Evolutionary conservation across 192 early-diverging fungal genomes (phyloP), one percentile per base, ranked within the genome.

Genomic region (Coemansia asiatica): DNA sequence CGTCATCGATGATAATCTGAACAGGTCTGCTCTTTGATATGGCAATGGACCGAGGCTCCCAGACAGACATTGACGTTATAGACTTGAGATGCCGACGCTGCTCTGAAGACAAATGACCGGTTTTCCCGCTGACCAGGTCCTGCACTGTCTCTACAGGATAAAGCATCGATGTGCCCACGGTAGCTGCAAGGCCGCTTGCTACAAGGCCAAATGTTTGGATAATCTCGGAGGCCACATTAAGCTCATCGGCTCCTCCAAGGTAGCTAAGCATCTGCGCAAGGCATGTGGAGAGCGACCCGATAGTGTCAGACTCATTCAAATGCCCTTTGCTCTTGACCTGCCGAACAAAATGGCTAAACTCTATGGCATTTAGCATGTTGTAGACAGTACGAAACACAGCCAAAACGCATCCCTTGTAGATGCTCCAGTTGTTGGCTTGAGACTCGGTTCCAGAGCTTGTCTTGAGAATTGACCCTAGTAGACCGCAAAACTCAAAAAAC

Each of bases 261-360:
- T 79, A 79, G 38, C 50, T 68, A 1, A 79, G 56, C 76, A 79
- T 79, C 64, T 74, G 71, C 19, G 76, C 65, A 18, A 79, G 63
- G 26, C 76, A 79, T 10, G 51, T 68, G 0, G 76, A 79, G 2
- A 79, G 68, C 21, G 65, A 60, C 48, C 74, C 68, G 54, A 79
- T 67, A 18, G 76, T 64, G 54, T 79, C 71, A 33, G 55, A 47
- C 76, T 79, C 76, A 50, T 68, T 67, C 25, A 79, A 50, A 15
- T 40, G 46, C 5, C 23, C 58, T 50, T 65, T 68, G 40, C 46
- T 54, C 58, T 74, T 74, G 47, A 56, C 71, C 57, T 67, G 62
- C 25, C 56, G 71, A 21, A 79, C 76, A 64, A 70, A 72, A 44
- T 60, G 60, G 22, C 64, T 62, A 67, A 73, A 79, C 48, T 74